A percentile compares a stretch with the other conserved stretches of the same genome.
These are phyloP conservation scores for Mucor circinelloides DNA, from an alignment of 371 early-diverging fungal genomes.

Conservation along the genomic window DNA sequence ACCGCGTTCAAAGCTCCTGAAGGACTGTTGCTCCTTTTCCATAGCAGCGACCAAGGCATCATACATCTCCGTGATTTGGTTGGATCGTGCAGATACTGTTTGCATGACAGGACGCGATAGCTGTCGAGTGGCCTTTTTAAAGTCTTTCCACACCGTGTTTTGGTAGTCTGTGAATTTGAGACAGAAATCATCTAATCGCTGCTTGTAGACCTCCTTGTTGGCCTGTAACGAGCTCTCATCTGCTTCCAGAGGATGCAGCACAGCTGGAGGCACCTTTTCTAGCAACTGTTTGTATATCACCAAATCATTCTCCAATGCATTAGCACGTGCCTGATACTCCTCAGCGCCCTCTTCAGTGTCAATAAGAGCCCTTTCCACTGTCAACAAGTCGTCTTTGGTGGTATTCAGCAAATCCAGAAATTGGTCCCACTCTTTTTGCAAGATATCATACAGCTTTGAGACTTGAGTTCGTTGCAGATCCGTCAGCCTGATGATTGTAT, in stretches of 20 bases:
- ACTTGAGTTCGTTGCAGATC: slow-evolving; percentile 43
- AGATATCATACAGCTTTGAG: slow-evolving; percentile 32
- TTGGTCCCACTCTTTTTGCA: slow-evolving; percentile 44
- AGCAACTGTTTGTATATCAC: background rate
- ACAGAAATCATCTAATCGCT: background rate
- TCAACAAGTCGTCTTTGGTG: slow-evolving; percentile 41
- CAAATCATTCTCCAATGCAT: slow-evolving; percentile 6
- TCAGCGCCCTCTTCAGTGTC: slow-evolving; percentile 35
- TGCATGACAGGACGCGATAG: slow-evolving; percentile 26
- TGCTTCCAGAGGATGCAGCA: slow-evolving; percentile 34
- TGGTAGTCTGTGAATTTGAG: slow-evolving; percentile 20
- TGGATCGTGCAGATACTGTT: background rate
- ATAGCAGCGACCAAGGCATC: slow-evolving; percentile 8
- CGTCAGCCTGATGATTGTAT: slow-evolving; percentile 42
- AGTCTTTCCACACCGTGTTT: slow-evolving; percentile 28
- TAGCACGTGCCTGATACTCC: slow-evolving; percentile 26
- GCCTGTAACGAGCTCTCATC: slow-evolving; percentile 4
- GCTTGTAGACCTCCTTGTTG: slow-evolving; percentile 9
- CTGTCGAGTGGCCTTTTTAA: slow-evolving; percentile 12
- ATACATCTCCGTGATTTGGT: slow-evolving; percentile 5
- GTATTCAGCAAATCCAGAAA: slow-evolving; percentile 33
- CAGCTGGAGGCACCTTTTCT: background rate
- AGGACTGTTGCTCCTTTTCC: slow-evolving; percentile 17
- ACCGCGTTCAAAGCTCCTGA: slow-evolving; percentile 34
- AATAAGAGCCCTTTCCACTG: slow-evolving; percentile 32